Conservation (phyloP, 441 rosid species). For the Aquilaria agallochum region DNA sequence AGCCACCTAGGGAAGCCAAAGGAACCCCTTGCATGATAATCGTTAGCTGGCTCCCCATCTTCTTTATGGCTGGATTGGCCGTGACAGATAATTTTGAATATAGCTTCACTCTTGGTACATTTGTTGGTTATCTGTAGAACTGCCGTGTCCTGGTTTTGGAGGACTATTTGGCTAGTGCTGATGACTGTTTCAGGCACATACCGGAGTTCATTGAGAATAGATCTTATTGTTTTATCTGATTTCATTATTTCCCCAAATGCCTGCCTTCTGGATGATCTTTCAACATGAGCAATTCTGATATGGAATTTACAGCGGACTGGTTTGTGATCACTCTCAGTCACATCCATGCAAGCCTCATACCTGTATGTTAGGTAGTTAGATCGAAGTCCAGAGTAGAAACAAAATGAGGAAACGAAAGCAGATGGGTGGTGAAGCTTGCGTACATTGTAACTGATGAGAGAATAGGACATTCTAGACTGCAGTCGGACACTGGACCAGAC, state of each 20-base stretch:
- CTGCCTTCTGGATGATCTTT: constrained; percentile 88
- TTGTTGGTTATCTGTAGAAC: constrained; percentile 70
- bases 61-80: constrained; percentile 61
- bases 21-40: constrained; percentile 61
- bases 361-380: constrained; percentile 28
- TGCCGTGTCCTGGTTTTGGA: constrained; percentile 80
- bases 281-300: constrained; percentile 77
- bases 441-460: constrained; percentile 75
- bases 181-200: constrained; percentile 66
- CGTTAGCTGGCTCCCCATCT: constrained; percentile 37
- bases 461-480: constrained; percentile 90
- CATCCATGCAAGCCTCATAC: constrained; percentile 98
- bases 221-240: constrained; percentile 52
- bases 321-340: constrained; percentile 95
- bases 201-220: constrained; percentile 50
- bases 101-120: constrained; percentile 43
- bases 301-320: constrained; percentile 95
- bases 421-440: constrained; percentile 17
- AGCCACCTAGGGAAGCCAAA: constrained; percentile 95
- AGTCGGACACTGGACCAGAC: constrained; percentile 47
- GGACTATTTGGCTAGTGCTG: constrained; percentile 57
- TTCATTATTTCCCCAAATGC: constrained; percentile 62
- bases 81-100: constrained; percentile 64
- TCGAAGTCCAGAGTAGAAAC: constrained; percentile 4
- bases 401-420: constrained; percentile 7